Percentiles rank a stretch among this genome's conserved stretches.
These are phyloP conservation scores for Aphanomyces astaci DNA, from an alignment of 352 stramenopile species.

Conservation along the genomic window DNA sequence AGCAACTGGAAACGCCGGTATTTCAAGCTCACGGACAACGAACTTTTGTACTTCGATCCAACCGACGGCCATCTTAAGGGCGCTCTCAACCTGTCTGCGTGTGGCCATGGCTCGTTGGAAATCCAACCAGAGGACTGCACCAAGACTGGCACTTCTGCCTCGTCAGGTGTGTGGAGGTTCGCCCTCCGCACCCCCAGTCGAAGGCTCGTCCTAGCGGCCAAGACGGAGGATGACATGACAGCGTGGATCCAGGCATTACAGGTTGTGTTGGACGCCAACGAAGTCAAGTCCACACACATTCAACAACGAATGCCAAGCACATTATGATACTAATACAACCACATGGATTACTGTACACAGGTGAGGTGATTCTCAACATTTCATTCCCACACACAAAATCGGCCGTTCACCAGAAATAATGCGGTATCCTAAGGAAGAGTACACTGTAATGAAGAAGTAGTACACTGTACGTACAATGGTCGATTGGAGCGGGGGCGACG, in stretches of 20 bases:
- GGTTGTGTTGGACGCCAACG: not conserved
- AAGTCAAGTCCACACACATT: too few species aligned
- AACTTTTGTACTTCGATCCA: conserved; percentile 67
- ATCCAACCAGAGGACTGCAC: conserved; percentile 69
- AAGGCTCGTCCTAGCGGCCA: conserved; percentile 52
- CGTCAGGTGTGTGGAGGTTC: conserved; percentile 68
- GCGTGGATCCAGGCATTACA: conserved; percentile 52
- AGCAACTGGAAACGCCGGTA: conserved; percentile 77
- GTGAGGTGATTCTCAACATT: too few species aligned
- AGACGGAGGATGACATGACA: conserved; percentile 78
- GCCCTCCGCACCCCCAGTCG: conserved; percentile 54
- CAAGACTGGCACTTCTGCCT: conserved; percentile 63
- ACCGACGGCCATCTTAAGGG: conserved; percentile 65
- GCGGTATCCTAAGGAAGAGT: too few species aligned
- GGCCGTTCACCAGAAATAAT: too few species aligned
- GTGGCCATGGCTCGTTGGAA: conserved; percentile 51
- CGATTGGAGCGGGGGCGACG: too few species aligned
- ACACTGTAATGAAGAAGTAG: too few species aligned
- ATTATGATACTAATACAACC: too few species aligned
- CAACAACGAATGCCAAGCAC: too few species aligned
- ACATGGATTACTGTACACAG: too few species aligned
- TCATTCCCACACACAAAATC: too few species aligned
- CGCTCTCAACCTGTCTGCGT: conserved; percentile 54
- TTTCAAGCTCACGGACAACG: conserved; percentile 53
- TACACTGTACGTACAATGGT: too few species aligned